Base-by-base conservation (phyloP, 768 basidiomycete species). In the Leccinum subtestaceum region DNA sequence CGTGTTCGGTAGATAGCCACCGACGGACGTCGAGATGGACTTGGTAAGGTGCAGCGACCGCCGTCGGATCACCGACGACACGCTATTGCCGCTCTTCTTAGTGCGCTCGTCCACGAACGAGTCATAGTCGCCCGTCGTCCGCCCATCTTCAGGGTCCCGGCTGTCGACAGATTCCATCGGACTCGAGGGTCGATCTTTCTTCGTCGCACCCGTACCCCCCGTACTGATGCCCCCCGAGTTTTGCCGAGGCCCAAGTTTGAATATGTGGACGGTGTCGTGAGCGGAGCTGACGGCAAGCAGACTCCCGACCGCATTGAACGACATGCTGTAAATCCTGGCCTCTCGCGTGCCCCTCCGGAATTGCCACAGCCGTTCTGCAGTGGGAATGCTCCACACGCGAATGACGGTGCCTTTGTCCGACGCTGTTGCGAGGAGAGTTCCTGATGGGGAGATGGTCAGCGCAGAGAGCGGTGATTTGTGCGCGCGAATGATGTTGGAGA, bases 351-450 rank as follows among this genome's bases (percentile, higher is more conserved):
- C 97, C 48, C 97, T 76, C 6, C 97, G 77, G 78, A 98, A 98
- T 72, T 99, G 95, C 74, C 95, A 95, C 51, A 98, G 71, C 74
- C 95, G 94, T 77, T 98, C 93, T 0, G 94, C 93, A 6, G 87
- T 84, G 0, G 97, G 96, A 13, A 97, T 79, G 50, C 84, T 84
- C 84, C 95, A 98, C 1, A 98, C 95, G 47, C 97, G 85, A 56
- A 99, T 96, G 62, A 98, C 94, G 6, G 97, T 99, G 13, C 97
- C 97, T 70, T 95, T 96, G 48, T 95, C 93, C 2, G 88, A 91
- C 13, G 94, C 88, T 6, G 96, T 95, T 21, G 96, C 97, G 45
- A 99, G 86, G 56, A 98, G 80, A 0, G 91, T 91, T 12, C 96
- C 96, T 1, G 88, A 81, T 2, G 85, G 81, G 74, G 95, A 96